These are phyloP conservation scores for Albifimbria verrucaria DNA, from an alignment of 2,329 filamentous ascomycete species.

Conservation along the genomic window DNA sequence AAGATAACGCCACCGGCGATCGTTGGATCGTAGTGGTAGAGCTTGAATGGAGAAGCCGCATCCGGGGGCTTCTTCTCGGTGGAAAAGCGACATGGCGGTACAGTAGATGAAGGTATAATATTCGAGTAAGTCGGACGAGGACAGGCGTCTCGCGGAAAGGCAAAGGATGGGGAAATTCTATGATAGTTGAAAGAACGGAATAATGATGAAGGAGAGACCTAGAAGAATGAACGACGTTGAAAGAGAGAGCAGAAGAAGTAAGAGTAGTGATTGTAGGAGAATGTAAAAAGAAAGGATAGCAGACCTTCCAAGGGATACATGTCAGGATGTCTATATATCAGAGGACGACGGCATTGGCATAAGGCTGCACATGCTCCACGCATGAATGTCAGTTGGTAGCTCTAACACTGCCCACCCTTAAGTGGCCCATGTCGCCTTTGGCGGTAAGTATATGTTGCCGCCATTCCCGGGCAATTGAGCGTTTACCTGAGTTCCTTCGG, in stretches of 20 bases:
- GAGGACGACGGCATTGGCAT: not conserved
- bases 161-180: not conserved
- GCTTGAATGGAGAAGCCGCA: conserved; percentile 1
- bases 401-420: too few relatives aligned
- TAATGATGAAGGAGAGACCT: not conserved
- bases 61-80: too few relatives aligned
- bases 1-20: conserved; percentile 2
- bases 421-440: too few relatives aligned
- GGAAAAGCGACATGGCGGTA: not conserved
- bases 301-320: not conserved
- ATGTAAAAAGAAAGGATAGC: not conserved
- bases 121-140: not conserved
- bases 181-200: not conserved
- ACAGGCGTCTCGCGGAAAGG: not conserved
- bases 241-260: not conserved
- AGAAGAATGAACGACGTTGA: not conserved
- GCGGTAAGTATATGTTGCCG: too few relatives aligned
- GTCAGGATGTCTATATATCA: too few relatives aligned
- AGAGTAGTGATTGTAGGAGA: not conserved
- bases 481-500: too few relatives aligned
- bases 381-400: too few relatives aligned
- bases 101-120: not conserved
- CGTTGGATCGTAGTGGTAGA: conserved; percentile 5
- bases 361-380: not conserved
- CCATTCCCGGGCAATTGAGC: too few relatives aligned